Evolutionary conservation across 306 rosid genomes (phyloP), one percentile per base, ranked within the genome.

Genomic region (Cucumis hystrix): DNA sequence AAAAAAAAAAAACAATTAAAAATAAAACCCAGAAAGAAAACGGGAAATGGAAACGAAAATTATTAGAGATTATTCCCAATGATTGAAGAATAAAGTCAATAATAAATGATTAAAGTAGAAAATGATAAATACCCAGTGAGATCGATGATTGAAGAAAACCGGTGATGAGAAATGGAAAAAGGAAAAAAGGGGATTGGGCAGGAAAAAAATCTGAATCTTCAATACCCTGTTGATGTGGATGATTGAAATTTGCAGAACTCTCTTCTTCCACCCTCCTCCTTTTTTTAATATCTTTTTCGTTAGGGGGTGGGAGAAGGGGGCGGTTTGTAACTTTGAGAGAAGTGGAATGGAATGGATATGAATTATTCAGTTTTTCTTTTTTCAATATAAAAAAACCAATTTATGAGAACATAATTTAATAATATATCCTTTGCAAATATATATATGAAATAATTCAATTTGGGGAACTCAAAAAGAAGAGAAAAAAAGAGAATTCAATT

Each of bases 231-330:
- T 30, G 43, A 51, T 73, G 43, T 28, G 77, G 62, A n/a, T 52
- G 62, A 73, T 52, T 33, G 77, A 54, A 73, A 73, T 54, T 73
- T 30, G 62, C 61, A 54, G 28, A 73, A 69, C 57, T 69, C 56
- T 69, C 15, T 49, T 43, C 57, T 69, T 69, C 39, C 56, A 43
- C 57, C 58, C 37, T 43, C 15, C 2, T n/a, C 21, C 11, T 16
- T 72, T 25, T 51, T 72, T 6, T 14, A 33, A 33, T 33, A 33
- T 70, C 3, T 37, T 17, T 20, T 68, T 68, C 41, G 9, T 43
- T 12, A 33, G 52, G 33, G 43, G 69, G 41, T 5, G 73, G 73
- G 73, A 40, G 52, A 39, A 40, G 52, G 51, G 51, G 73, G 25
- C 23, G 49, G 71, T 18, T 37, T 65, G 71, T 16, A 16, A 40